These are phyloP conservation scores for Ophiostoma pallidulum DNA, from an alignment of 2,329 filamentous ascomycete species.

Conservation along the genomic window DNA sequence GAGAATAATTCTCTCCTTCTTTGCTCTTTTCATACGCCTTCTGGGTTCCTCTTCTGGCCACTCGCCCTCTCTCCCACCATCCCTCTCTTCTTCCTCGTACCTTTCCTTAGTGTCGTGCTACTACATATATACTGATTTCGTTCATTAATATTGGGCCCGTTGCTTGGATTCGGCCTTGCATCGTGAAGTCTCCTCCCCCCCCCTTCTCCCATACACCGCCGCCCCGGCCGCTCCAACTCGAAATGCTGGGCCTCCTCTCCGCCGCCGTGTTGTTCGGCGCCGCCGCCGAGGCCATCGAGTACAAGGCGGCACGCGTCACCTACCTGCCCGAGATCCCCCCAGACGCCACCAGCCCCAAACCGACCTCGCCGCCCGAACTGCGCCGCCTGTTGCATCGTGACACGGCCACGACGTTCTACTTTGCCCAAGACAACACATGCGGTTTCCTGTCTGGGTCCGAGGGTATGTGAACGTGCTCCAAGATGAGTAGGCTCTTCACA, in stretches of 20 bases:
- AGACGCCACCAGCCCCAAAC: constrained; percentile 8
- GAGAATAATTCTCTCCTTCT: too few relatives aligned
- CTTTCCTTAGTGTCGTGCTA: too few relatives aligned
- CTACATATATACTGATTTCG: not conserved
- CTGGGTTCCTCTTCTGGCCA: too few relatives aligned
- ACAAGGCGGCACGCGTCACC: constrained; percentile 4
- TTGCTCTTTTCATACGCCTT: too few relatives aligned
- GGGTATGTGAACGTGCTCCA: too few relatives aligned
- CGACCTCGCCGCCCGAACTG: constrained; percentile 8
- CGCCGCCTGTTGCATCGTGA: constrained; percentile 4
- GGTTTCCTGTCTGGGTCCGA: constrained; percentile 11
- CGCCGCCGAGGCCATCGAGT: constrained; percentile 8
- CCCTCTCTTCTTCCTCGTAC: too few relatives aligned
- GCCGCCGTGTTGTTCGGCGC: constrained; percentile 9
- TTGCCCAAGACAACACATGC: constrained; percentile 17
- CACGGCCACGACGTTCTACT: constrained; percentile 7
- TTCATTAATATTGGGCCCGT: too few relatives aligned
- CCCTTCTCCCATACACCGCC: not conserved
- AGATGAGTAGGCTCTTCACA: too few relatives aligned
- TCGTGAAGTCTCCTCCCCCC: not conserved
- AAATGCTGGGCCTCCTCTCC: constrained; percentile 1
- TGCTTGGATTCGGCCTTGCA: not conserved
- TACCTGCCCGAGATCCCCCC: not conserved
- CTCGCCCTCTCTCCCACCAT: too few relatives aligned
- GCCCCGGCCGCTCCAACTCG: not conserved